Evolutionary conservation across 352 stramenopile genomes (phyloP).

Genomic region (Labyrinthula sp.): DNA sequence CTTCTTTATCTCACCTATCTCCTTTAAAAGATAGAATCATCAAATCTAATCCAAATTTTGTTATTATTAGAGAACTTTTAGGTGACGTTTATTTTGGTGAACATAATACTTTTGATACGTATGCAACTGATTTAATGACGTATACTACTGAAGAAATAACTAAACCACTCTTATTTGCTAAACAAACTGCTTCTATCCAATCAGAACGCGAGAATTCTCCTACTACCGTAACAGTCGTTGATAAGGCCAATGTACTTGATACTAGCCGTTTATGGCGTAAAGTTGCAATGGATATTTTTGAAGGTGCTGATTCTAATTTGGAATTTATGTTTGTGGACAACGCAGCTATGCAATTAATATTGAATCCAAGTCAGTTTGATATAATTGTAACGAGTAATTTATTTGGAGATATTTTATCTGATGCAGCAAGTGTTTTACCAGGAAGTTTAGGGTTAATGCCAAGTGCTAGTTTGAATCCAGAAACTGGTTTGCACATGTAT

Average conservation of each 20-base stretch:
- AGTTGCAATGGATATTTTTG: slow-evolving; percentile 48
- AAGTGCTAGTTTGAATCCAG: slow-evolving; percentile 56
- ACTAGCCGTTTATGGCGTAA: slow-evolving; percentile 59
- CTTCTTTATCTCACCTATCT: slow-evolving; percentile 82
- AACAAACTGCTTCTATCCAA: slow-evolving; percentile 57
- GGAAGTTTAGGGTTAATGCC: slow-evolving; percentile 90
- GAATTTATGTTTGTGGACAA: slow-evolving; percentile 98
- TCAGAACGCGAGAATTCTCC: too few relatives aligned
- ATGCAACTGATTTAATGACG: slow-evolving; percentile 81
- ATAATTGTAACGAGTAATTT: slow-evolving; percentile 97
- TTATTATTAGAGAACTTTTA: slow-evolving; percentile 91
- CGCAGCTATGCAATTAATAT: slow-evolving; percentile 91
- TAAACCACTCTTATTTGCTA: slow-evolving; percentile 54
- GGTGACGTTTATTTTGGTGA: slow-evolving; percentile 96
- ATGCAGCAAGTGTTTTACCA: slow-evolving; percentile 87
- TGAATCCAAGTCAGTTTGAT: slow-evolving; percentile 93
- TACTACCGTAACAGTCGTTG: slow-evolving; percentile 88
- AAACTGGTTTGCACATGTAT: slow-evolving; percentile 72
- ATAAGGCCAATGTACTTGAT: slow-evolving; percentile 98
- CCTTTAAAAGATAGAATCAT: slow-evolving; percentile 89
- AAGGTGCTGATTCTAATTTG: slow-evolving; percentile 67
- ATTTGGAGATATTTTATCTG: slow-evolving; percentile 94
- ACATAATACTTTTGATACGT: slow-evolving; percentile 46
- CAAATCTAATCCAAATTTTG: slow-evolving; percentile 72
- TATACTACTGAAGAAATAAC: slow-evolving; percentile 80